Percentiles rank a stretch among this genome's conserved stretches.
These are phyloP conservation scores for Afroboletus lepidellus DNA, from an alignment of 1,284 basidiomycete species.

Conservation along the genomic window DNA sequence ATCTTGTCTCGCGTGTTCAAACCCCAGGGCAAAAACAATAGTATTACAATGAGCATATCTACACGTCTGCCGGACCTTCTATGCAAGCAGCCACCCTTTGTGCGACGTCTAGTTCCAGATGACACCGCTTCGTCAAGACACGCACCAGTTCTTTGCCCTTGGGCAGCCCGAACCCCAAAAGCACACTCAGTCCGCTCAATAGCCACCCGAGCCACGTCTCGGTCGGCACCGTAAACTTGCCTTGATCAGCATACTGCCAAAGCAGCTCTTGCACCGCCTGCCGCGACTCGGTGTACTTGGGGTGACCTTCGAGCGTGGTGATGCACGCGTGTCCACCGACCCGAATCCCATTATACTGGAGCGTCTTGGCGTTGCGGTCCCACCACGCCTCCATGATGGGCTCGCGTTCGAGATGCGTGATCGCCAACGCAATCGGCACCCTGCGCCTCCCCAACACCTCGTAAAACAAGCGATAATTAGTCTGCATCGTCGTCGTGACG, in stretches of 20 bases:
- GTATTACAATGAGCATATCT: constrained; percentile 4
- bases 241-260: constrained; percentile 19
- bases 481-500: constrained; percentile 32
- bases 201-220: constrained; percentile 24
- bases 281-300: constrained; percentile 25
- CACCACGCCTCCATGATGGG: background rate
- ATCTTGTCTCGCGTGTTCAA: constrained; percentile 1
- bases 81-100: constrained; percentile 25
- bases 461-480: constrained; percentile 1
- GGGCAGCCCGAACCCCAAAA: constrained; percentile 15
- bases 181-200: constrained; percentile 17
- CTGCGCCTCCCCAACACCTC: background rate
- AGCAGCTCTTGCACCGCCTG: constrained; percentile 21
- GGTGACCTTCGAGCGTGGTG: constrained; percentile 22
- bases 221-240: constrained; percentile 24
- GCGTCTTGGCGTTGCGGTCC: constrained; percentile 11
- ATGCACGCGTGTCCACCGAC: constrained; percentile 25
- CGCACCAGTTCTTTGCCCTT: constrained; percentile 19
- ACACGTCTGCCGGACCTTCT: constrained; percentile 12
- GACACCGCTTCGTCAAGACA: constrained; percentile 26
- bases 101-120: constrained; percentile 23
- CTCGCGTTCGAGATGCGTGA: background rate
- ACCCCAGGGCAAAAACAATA: background rate
- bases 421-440: background rate
- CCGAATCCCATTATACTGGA: constrained; percentile 17